Percentiles rank a stretch among this genome's conserved stretches.
Evolutionary conservation across 768 basidiomycete genomes (phyloP).

Genomic region (Russula vinacea): DNA sequence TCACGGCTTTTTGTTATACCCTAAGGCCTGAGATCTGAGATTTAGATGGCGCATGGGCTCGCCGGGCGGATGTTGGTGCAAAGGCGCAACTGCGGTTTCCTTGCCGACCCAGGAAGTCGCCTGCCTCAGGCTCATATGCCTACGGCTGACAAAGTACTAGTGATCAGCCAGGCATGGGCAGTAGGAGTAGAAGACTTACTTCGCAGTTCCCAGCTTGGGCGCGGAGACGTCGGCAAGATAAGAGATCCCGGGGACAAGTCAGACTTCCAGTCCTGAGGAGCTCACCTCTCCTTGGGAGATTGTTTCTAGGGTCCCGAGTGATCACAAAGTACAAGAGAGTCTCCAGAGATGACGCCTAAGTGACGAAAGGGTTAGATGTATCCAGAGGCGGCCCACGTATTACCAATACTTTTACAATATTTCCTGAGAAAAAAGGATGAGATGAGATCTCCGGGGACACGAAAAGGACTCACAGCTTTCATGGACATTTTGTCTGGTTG

Average conservation of each 20-base stretch:
- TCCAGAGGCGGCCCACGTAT: slow-evolving; percentile 1
- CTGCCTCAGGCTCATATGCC: slow-evolving; percentile 89
- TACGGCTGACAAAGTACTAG: slow-evolving; percentile 53
- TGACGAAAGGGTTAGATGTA: slow-evolving; percentile 30
- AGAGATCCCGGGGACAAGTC: slow-evolving; percentile 55
- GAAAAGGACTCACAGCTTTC: slow-evolving; percentile 58
- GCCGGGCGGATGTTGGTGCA: slow-evolving; percentile 66
- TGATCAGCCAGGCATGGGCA: slow-evolving; percentile 13
- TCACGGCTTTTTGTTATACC: no score
- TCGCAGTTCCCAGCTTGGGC: slow-evolving; percentile 86
- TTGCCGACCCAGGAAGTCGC: slow-evolving; percentile 94
- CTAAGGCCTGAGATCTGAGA: no score
- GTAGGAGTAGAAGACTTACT: slow-evolving; percentile 41
- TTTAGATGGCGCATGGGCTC: no score
- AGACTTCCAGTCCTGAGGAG: slow-evolving; percentile 14
- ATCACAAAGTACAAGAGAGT: slow-evolving; percentile 81
- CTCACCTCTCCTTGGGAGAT: slow-evolving; percentile 84
- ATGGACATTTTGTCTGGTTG: slow-evolving; percentile 53
- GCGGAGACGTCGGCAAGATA: slow-evolving; percentile 86
- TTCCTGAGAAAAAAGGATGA: slow-evolving; percentile 2
- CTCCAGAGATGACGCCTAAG: slow-evolving; percentile 85
- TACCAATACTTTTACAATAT: slow-evolving; percentile 62
- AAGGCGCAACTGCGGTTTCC: slow-evolving; percentile 78
- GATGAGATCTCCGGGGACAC: not conserved
- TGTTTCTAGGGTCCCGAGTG: slow-evolving; percentile 78